These are phyloP conservation scores for Fusarium euwallaceae DNA, from an alignment of 2,329 filamentous ascomycete genomes.

Conservation along the genomic window DNA sequence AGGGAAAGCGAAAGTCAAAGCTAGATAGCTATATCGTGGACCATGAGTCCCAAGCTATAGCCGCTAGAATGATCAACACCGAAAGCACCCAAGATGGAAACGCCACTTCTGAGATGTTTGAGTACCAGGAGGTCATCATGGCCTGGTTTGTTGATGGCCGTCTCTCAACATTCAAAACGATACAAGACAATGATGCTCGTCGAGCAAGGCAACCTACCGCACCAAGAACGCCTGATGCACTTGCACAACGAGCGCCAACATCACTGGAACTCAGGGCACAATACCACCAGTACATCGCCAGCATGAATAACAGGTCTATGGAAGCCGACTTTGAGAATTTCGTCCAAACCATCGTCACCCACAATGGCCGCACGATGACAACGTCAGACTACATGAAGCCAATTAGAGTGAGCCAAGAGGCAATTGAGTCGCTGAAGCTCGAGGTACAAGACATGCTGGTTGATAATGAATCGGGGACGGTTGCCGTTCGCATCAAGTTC, in stretches of 20 bases:
- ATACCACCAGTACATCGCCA: constrained; percentile 23
- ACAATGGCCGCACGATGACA: constrained; percentile 10
- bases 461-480: not conserved
- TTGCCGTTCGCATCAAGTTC: constrained; percentile 28
- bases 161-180: constrained; percentile 3
- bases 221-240: not conserved
- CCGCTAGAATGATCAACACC: constrained; percentile 11
- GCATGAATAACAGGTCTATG: constrained; percentile 28
- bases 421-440: constrained; percentile 10
- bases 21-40: constrained; percentile 26
- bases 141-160: constrained; percentile 22
- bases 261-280: not conserved
- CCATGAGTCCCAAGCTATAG: constrained; percentile 2
- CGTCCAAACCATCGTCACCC: not conserved
- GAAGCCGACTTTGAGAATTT: not conserved
- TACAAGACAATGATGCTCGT: constrained; percentile 4
- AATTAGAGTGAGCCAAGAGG: constrained; percentile 20
- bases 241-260: not conserved
- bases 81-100: rapidly evolving
- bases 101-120: not conserved
- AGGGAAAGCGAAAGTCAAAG: rapidly evolving
- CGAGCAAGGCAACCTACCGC: not conserved
- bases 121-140: constrained; percentile 20
- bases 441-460: constrained; percentile 17
- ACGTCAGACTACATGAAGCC: constrained; percentile 21